Percentiles rank a stretch among this genome's conserved stretches.
Conservation (phyloP, 2,329 filamentous ascomycete genomes). For the Aureobasidium vineae region DNA sequence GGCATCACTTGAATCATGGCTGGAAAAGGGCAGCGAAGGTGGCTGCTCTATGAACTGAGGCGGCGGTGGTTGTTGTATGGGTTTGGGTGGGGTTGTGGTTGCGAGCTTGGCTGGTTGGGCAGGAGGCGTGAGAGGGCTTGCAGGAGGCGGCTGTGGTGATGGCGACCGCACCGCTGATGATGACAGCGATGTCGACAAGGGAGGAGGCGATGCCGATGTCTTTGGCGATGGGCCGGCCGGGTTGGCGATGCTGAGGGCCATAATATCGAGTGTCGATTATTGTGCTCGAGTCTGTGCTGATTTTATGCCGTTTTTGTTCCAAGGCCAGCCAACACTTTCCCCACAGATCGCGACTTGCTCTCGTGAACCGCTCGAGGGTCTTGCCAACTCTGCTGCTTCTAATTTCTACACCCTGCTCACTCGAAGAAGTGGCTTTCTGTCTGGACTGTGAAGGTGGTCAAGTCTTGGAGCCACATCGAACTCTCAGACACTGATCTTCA, state of each 20-base stretch:
- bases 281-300: constrained; percentile 26
- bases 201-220: constrained; percentile 21
- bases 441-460: not conserved
- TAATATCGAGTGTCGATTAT: constrained; percentile 25
- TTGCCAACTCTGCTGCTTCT: not conserved
- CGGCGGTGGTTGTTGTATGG: constrained; percentile 27
- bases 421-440: not conserved
- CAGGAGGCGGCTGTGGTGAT: constrained; percentile 28
- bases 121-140: constrained; percentile 29
- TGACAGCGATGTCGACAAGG: constrained; percentile 7
- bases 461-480: not conserved
- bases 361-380: not conserved
- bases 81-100: not conserved
- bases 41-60: constrained; percentile 45
- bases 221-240: constrained; percentile 30
- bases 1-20: constrained; percentile 71
- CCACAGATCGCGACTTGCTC: constrained; percentile 10
- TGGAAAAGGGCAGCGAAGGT: constrained; percentile 47
- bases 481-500: too few species aligned
- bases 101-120: constrained; percentile 7
- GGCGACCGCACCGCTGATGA: constrained; percentile 16
- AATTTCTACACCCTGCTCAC: too few species aligned
- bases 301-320: constrained; percentile 24
- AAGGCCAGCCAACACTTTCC: not conserved
- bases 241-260: constrained; percentile 34